phyloP scores from a whole-genome alignment of 805 yeast genomes.

The Metschnikowia shivogae region DNA sequence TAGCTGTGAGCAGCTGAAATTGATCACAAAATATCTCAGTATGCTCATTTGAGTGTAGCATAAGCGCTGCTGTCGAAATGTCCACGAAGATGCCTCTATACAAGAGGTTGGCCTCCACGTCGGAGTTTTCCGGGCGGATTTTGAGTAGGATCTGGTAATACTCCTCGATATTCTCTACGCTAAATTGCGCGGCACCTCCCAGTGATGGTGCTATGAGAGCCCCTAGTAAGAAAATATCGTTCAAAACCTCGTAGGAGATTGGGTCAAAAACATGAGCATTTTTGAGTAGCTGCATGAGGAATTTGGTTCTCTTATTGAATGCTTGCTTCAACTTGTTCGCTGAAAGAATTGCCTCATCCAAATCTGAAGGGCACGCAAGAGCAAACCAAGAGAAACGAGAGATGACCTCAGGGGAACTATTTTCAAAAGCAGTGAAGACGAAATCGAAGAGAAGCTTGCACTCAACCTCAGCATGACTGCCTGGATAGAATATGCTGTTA shows the following conservation, averaged over 20 bases:
- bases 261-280: slow-evolving; percentile 27
- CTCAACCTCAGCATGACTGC: slow-evolving; percentile 20
- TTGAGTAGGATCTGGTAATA: slow-evolving; percentile 24
- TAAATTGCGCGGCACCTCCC: slow-evolving; percentile 24
- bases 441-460: slow-evolving; percentile 32
- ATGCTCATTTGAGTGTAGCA: slow-evolving; percentile 32
- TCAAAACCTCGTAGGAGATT: slow-evolving; percentile 34
- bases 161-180: slow-evolving; percentile 28
- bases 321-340: slow-evolving; percentile 30
- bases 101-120: not conserved
- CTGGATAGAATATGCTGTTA: slow-evolving; percentile 19
- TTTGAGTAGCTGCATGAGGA: slow-evolving; percentile 24
- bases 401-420: slow-evolving; percentile 18
- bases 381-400: slow-evolving; percentile 31
- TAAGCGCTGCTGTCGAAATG: slow-evolving; percentile 33
- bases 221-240: slow-evolving; percentile 34
- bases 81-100: slow-evolving; percentile 10
- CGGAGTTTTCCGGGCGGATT: slow-evolving; percentile 11
- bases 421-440: slow-evolving; percentile 29
- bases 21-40: slow-evolving; percentile 20
- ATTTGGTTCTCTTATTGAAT: slow-evolving; percentile 36
- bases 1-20: slow-evolving; percentile 16
- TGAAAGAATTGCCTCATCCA: slow-evolving; percentile 25
- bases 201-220: slow-evolving; percentile 23
- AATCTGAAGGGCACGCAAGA: slow-evolving; percentile 33